Evolutionary conservation across 2,329 filamentous ascomycete species (phyloP), one percentile per base, ranked within the genome.

Genomic region (Scortechinia acanthostroma): DNA sequence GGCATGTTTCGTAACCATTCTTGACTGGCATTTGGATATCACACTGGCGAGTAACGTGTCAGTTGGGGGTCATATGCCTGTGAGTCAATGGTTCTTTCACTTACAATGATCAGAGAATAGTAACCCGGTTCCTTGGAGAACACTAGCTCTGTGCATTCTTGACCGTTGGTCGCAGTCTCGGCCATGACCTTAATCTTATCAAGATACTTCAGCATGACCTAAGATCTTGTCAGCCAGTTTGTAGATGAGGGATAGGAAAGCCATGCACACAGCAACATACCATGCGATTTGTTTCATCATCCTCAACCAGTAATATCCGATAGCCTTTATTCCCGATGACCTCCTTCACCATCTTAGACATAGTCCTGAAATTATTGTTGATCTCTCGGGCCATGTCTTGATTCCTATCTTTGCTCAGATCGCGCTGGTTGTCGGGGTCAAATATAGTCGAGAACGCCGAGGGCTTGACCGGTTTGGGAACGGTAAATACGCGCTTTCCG

Each of bases 381-480:
- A 67, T 64, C 44, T 68, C 66, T 35, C 66, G 58, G 15, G 64
- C 66, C 56, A 68, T 66, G 47, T 70, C 68, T 50, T 68, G 66
- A 45, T 69, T 69, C 42, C 66, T 60, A 54, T 71, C 68, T 50
- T 70, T 70, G 58, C 67, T 70, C 43, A 71, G 52, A 47, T 69
- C 68, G 17, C 68, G 61, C 45, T 64, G 58, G 49, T 66, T 68
- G 30, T 62, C 56, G 3, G 68, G 68, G 46, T 71, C 68, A 43
- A 71, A 71, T 20, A 70, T 70, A 22, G 57, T 56, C n/a, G 68
- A 68, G 49, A 70, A 70, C 1, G 66, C 59, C 6, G 77, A 82
- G 2, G 79, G 79, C 55, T 83, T 83, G 40, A 83, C 66, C 4
- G 79, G 79, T 48, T 82, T 81, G 49, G 78, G 78, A 20, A 83